phyloP scores from a whole-genome alignment of 2,329 filamentous ascomycete genomes.

The Didymella exigua region DNA sequence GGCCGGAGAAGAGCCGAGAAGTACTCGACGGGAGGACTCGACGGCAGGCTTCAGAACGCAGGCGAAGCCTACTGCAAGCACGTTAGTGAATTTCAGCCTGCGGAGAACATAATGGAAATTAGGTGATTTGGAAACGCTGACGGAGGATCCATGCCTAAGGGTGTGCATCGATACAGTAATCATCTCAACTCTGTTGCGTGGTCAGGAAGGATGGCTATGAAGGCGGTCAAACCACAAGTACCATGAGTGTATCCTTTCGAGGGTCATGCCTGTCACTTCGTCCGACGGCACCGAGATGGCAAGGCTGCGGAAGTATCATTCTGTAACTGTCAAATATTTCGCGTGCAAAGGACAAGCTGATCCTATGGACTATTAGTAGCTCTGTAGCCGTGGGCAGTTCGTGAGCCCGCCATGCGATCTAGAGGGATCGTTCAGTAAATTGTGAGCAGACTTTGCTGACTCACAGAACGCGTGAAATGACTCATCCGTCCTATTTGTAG shows the following conservation, averaged over 20 bases:
- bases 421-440: conserved; percentile 21
- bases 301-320: conserved; percentile 16
- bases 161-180: neutral
- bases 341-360: conserved; percentile 18
- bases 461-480: conserved; percentile 25
- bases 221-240: conserved; percentile 21
- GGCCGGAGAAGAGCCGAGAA: no score
- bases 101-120: no score
- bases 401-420: conserved; percentile 14
- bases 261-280: neutral
- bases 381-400: conserved; percentile 13
- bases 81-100: no score
- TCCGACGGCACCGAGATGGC: conserved; percentile 13
- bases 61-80: no score
- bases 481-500: conserved; percentile 1
- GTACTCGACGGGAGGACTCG: no score
- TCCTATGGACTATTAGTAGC: conserved; percentile 35
- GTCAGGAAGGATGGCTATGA: conserved; percentile 18
- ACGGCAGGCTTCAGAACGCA: no score
- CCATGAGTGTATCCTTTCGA: neutral
- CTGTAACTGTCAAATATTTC: conserved; percentile 20
- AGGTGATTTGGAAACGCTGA: no score
- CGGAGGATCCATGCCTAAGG: neutral
- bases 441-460: conserved; percentile 19
- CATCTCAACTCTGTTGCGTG: conserved; percentile 17